Evolutionary conservation across 2,329 filamentous ascomycete genomes (phyloP), one percentile per base, ranked within the genome.

Genomic region (Chrysoporthe cubensis): DNA sequence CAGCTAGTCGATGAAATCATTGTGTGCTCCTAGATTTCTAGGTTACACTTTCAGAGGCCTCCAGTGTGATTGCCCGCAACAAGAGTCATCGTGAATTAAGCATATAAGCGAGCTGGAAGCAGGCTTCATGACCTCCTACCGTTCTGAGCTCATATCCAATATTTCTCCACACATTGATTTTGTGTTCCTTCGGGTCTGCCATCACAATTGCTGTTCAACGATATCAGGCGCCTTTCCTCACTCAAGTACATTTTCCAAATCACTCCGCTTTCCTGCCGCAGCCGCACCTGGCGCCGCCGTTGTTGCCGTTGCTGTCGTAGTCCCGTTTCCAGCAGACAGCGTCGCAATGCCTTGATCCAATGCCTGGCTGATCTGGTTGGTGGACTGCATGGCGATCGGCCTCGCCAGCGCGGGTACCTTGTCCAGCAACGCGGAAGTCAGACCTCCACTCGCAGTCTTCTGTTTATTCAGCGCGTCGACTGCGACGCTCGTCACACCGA

Each of bases 351-450:
- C 65, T 6, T 58, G 44, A 21, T 67, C 65, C 52, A 67, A 21
- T 8, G 65, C 65, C 52, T 64, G 16, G 48, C 60, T 34, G 32
- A 64, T 67, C 65, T 58, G 44, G n/a, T 64, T 43, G 7, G 65
- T 67, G n/a, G 52, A 58, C 60, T 67, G 60, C 54, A 40, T 44
- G 14, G 65, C 65, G n/a, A 67, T 67, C 42, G 60, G 60, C 54
- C 37, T 64, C 32, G 65, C 65, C 18, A 67, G 34, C 52, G 60
- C 65, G 60, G 65, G 65, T 3, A 64, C 65, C 65, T 67, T 67
- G 65, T 60, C 63, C 21, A 67, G 34, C 37, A 67, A 42, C 13
- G 60, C 60, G 37, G 44, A 43, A 52, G 60, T 67, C 37, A 67
- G 60, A 6, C 65, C 65, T 6, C 52, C 60, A 7, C 34, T 44